phyloP scores from a whole-genome alignment of 2,329 filamentous ascomycete species.

The Thelonectria olida region DNA sequence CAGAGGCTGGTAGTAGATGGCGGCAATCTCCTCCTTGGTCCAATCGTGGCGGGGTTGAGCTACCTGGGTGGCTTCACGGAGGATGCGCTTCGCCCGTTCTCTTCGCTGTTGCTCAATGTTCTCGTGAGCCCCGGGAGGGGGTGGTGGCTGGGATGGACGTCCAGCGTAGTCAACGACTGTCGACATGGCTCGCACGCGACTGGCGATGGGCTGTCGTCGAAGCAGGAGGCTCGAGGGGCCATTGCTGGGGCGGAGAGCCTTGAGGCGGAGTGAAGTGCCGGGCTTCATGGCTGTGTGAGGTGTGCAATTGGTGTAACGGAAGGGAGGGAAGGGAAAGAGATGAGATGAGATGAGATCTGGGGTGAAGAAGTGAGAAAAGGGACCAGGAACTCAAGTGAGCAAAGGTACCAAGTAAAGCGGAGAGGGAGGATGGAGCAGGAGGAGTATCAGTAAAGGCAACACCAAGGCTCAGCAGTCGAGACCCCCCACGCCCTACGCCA shows the following conservation, averaged over 20 bases:
- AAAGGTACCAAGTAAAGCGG: background rate
- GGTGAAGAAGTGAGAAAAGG: constrained; percentile 7
- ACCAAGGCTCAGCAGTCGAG: background rate
- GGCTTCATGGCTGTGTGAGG: constrained; percentile 26
- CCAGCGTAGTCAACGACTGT: constrained; percentile 39
- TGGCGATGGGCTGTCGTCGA: constrained; percentile 22
- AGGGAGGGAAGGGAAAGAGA: background rate
- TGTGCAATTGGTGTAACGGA: background rate
- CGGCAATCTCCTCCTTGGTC: constrained; percentile 82
- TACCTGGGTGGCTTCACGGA: constrained; percentile 66
- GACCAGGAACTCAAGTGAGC: background rate
- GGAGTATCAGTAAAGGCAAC: background rate
- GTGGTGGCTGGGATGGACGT: constrained; percentile 33
- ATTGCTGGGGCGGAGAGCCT: constrained; percentile 28
- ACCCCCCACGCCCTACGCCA: constrained; percentile 6
- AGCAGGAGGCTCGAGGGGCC: constrained; percentile 23
- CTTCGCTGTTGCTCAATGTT: constrained; percentile 33
- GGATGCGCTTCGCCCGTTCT: constrained; percentile 44
- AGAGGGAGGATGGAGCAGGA: constrained; percentile 2
- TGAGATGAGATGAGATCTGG: constrained; percentile 8
- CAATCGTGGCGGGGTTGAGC: constrained; percentile 74
- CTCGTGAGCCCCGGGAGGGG: constrained; percentile 32
- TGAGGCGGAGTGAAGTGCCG: constrained; percentile 28
- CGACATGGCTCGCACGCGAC: constrained; percentile 34
- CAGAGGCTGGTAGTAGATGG: constrained; percentile 83